These are phyloP conservation scores for Ceratocystis albifundus DNA, from an alignment of 2,329 filamentous ascomycete genomes.

Conservation along the genomic window DNA sequence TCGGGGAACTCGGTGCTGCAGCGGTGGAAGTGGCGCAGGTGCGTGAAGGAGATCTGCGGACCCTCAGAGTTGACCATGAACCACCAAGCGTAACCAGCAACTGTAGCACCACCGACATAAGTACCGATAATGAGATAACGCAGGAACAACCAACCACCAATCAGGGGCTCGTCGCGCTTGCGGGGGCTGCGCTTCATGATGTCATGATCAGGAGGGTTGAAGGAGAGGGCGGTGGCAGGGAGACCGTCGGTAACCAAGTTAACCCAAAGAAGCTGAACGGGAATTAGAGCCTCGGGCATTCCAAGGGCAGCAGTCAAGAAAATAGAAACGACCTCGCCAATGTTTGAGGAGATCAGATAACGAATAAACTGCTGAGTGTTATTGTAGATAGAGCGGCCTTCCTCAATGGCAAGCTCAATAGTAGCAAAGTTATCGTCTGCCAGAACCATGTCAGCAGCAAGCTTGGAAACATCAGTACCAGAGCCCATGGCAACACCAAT, in stretches of 20 bases:
- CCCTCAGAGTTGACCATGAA: slow-evolving; percentile 92
- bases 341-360: slow-evolving; percentile 97
- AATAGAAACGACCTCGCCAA: slow-evolving; percentile 97
- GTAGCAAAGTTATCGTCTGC: slow-evolving; percentile 98
- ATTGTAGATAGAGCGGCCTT: slow-evolving; percentile 97
- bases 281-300: slow-evolving; percentile 94
- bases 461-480: slow-evolving; percentile 90
- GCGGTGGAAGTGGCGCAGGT: slow-evolving; percentile 86
- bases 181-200: slow-evolving; percentile 89
- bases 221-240: slow-evolving; percentile 87
- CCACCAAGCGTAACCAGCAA: slow-evolving; percentile 98
- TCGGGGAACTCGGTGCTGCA: slow-evolving; percentile 77
- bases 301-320: slow-evolving; percentile 93
- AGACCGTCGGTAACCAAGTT: slow-evolving; percentile 97
- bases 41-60: slow-evolving; percentile 81
- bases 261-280: slow-evolving; percentile 96
- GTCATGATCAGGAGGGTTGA: slow-evolving; percentile 97
- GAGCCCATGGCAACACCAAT: slow-evolving; percentile 99
- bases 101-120: slow-evolving; percentile 89
- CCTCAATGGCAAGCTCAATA: slow-evolving; percentile 89
- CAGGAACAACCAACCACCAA: slow-evolving; percentile 94
- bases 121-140: slow-evolving; percentile 92
- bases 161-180: slow-evolving; percentile 84
- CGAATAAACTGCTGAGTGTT: slow-evolving; percentile 99
- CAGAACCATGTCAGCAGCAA: slow-evolving; percentile 96